These are phyloP conservation scores for Vigna reflexopilosa DNA, from an alignment of 306 rosid genomes.

Conservation along the genomic window DNA sequence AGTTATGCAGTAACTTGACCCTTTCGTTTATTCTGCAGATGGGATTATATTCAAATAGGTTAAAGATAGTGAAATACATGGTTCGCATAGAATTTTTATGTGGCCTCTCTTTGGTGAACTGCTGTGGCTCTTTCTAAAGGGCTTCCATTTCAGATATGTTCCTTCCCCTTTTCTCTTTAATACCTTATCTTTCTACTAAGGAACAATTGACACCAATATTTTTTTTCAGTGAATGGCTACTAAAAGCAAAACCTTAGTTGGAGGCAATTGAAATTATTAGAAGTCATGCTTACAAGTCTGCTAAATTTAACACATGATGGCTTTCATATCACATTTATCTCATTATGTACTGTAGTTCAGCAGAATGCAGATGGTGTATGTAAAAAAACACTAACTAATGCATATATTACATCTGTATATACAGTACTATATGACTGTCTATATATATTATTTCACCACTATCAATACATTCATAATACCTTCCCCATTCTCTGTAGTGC, in stretches of 20 bases:
- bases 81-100: conserved; percentile 54
- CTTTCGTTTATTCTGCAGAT: conserved; percentile 49
- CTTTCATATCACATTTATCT: conserved; percentile 4
- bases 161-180: conserved; percentile 25
- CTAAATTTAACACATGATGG: conserved; percentile 25
- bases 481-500: conserved; percentile 61
- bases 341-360: background rate
- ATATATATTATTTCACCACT: conserved; percentile 9
- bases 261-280: conserved; percentile 12
- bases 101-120: no score
- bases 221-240: no score
- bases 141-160: no score
- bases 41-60: conserved; percentile 73
- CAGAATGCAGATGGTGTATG: conserved; percentile 20
- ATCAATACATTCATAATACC: conserved; percentile 5
- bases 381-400: conserved; percentile 3
- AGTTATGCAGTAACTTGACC: background rate
- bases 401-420: conserved; percentile 21
- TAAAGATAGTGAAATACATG: conserved; percentile 58
- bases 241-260: no score
- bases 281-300: conserved; percentile 18
- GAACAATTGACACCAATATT: background rate
- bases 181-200: background rate
- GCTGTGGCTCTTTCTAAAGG: no score
- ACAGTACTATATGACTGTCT: conserved; percentile 1